Conservation (phyloP, 176 grass and related monocot species). For the Rhynchospora breviuscula region DNA sequence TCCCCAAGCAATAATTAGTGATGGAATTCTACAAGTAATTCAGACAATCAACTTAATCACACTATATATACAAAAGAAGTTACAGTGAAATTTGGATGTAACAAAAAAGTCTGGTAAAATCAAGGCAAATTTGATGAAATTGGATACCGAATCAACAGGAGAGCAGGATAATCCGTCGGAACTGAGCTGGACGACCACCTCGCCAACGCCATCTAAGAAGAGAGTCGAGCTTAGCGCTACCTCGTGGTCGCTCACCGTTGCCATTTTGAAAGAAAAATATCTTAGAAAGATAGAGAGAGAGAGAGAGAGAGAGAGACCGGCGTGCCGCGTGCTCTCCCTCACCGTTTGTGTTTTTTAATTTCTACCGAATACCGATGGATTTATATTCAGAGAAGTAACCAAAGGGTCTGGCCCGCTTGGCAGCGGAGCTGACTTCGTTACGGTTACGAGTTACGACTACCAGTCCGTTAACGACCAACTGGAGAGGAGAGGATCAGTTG, state of each 20-base stretch:
- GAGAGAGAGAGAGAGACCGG: background rate
- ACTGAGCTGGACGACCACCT: slow-evolving; percentile 41
- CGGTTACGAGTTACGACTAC: background rate
- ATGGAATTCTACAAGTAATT: background rate
- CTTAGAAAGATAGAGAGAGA: background rate
- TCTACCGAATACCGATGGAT: background rate
- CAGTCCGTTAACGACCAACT: background rate
- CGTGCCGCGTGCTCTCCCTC: background rate
- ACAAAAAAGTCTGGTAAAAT: background rate
- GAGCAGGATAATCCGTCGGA: slow-evolving; percentile 44
- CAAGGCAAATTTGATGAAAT: background rate
- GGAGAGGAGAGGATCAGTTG: background rate
- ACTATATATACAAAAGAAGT: too few relatives aligned
- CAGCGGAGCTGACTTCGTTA: background rate
- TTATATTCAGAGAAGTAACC: background rate
- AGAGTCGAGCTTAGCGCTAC: slow-evolving; percentile 26
- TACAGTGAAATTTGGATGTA: too few relatives aligned
- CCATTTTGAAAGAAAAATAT: slow-evolving; percentile 35
- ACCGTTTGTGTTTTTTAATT: background rate
- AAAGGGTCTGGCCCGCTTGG: background rate
- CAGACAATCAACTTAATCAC: slow-evolving; percentile 5
- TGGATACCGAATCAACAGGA: slow-evolving; percentile 45
- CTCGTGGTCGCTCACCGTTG: slow-evolving; percentile 46
- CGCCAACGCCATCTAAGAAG: slow-evolving; percentile 58
- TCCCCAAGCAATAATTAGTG: slow-evolving; percentile 1